phyloP scores from a whole-genome alignment of 768 basidiomycete genomes.

The Kwoniella sp. region DNA sequence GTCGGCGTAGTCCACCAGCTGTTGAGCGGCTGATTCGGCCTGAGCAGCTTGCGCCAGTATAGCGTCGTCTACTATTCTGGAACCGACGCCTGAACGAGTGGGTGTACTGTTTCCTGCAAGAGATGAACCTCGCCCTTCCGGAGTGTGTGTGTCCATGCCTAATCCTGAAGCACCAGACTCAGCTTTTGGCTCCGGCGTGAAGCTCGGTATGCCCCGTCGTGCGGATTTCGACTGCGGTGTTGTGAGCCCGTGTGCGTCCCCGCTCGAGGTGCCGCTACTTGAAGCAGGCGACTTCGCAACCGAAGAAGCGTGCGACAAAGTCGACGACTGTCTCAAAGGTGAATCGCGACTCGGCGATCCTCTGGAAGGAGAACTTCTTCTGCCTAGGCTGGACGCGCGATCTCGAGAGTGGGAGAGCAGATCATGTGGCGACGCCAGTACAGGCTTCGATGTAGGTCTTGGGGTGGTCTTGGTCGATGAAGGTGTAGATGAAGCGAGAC shows the following conservation, averaged over 20 bases:
- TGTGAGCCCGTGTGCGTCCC: conserved; percentile 16
- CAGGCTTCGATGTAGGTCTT: conserved; percentile 1
- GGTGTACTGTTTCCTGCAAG: neutral
- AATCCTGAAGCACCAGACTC: conserved; percentile 12
- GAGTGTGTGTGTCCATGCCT: neutral
- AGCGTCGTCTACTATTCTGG: conserved; percentile 71
- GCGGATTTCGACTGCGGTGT: conserved; percentile 25
- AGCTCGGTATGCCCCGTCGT: conserved; percentile 3
- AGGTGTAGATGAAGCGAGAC: conserved; percentile 2
- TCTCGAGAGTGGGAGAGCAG: conserved; percentile 15
- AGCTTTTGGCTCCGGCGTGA: conserved; percentile 12
- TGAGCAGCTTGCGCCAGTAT: conserved; percentile 85
- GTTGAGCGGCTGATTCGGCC: conserved; percentile 88
- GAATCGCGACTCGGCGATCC: conserved; percentile 32
- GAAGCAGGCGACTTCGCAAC: conserved; percentile 21
- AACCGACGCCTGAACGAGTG: neutral
- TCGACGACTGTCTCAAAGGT: conserved; percentile 29
- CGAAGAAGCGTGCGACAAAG: conserved; percentile 14
- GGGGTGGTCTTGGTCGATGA: conserved; percentile 12
- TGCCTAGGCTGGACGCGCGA: conserved; percentile 20
- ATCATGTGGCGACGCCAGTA: conserved; percentile 24
- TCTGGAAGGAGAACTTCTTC: conserved; percentile 28
- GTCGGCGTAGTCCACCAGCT: conserved; percentile 80
- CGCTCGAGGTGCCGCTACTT: conserved; percentile 1
- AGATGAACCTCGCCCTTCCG: neutral